Percentiles rank a stretch among this genome's conserved stretches.
Conservation (phyloP, 192 early-diverging fungal species). For the Coemansia umbellata region DNA sequence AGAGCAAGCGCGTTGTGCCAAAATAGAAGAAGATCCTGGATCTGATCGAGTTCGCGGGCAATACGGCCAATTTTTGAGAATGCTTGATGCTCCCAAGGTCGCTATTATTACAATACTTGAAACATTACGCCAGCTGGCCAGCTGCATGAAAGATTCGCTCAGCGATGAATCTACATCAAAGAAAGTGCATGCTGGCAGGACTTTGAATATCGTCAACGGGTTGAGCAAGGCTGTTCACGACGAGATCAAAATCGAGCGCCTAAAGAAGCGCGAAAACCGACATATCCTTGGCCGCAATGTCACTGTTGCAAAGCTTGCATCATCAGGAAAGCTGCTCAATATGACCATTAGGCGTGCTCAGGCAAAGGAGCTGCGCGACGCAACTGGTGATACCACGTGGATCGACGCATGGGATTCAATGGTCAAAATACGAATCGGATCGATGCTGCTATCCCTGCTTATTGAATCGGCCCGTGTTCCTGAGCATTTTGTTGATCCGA, state of each 20-base stretch:
- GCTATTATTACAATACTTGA: conserved; percentile 83
- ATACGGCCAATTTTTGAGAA: conserved; percentile 31
- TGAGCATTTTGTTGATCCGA: conserved; percentile 55
- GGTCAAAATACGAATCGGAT: conserved; percentile 57
- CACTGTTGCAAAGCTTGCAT: conserved; percentile 66
- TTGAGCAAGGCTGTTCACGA: conserved; percentile 77
- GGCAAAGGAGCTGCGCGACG: conserved; percentile 51
- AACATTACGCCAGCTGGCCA: conserved; percentile 56
- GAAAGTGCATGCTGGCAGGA: conserved; percentile 45
- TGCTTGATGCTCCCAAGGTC: conserved; percentile 65
- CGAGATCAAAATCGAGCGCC: conserved; percentile 76
- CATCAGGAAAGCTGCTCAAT: conserved; percentile 76
- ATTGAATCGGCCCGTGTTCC: conserved; percentile 70
- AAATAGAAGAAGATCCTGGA: conserved; percentile 5
- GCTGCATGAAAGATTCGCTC: conserved; percentile 46
- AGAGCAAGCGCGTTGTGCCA: conserved; percentile 58
- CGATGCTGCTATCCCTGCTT: conserved; percentile 57
- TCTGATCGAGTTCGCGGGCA: conserved; percentile 19
- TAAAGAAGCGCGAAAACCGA: conserved; percentile 65
- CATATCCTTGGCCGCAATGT: conserved; percentile 51
- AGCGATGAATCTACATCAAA: background rate
- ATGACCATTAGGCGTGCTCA: conserved; percentile 71
- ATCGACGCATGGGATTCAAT: conserved; percentile 64
- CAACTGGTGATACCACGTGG: conserved; percentile 50
- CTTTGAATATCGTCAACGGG: conserved; percentile 40